These are phyloP conservation scores for Benincasa hispida DNA, from an alignment of 306 rosid genomes.

Conservation along the genomic window DNA sequence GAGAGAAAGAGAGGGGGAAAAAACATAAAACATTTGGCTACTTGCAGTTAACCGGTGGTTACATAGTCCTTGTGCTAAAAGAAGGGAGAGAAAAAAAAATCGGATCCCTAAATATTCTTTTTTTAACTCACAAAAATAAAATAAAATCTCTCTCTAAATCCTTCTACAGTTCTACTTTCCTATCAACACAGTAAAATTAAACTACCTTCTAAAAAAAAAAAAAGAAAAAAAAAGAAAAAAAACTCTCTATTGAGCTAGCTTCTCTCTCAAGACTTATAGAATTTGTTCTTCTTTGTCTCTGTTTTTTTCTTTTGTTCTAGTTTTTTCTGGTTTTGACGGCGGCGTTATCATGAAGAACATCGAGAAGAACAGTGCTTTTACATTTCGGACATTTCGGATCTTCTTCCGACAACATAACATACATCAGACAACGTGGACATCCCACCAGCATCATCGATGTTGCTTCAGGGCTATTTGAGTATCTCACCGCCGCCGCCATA, in stretches of 20 bases:
- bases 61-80: constrained; percentile 5
- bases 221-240: not conserved
- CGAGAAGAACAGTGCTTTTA: constrained; percentile 83
- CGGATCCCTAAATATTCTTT: not conserved
- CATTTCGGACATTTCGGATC: constrained; percentile 89
- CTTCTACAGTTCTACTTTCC: not conserved
- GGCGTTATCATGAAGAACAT: constrained; percentile 43
- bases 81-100: not conserved
- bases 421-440: constrained; percentile 85
- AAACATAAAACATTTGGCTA: not conserved
- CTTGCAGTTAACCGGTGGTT: not conserved
- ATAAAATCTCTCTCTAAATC: not conserved
- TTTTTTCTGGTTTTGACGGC: constrained; percentile 26
- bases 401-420: constrained; percentile 68
- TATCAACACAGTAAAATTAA: not conserved
- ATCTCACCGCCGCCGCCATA: constrained; percentile 12
- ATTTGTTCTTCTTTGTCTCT: not conserved
- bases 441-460: constrained; percentile 77
- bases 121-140: not conserved
- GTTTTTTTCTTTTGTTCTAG: not conserved
- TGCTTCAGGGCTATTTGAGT: constrained; percentile 56
- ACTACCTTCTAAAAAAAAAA: not conserved
- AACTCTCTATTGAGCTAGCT: no score
- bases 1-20: not conserved
- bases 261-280: no score